A percentile compares a stretch with the other conserved stretches of the same genome.
Conservation (phyloP, 1,284 basidiomycete genomes). For the Agaricales sp. region DNA sequence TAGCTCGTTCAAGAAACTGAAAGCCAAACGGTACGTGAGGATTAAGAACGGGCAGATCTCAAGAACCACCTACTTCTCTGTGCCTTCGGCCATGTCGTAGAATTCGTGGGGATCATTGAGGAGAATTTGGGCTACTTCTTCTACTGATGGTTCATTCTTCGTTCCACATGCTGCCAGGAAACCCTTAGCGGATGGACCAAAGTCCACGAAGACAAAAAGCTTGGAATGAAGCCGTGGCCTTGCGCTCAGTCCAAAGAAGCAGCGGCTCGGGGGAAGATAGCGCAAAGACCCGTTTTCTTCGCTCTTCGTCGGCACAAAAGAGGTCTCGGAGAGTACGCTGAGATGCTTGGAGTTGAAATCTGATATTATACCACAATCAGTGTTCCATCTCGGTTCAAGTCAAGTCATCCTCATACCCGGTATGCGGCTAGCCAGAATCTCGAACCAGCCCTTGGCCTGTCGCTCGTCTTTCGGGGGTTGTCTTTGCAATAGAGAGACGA, state of each 20-base stretch:
- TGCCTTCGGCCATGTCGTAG: constrained; percentile 55
- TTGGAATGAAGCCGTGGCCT: constrained; percentile 58
- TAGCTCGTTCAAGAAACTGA: constrained; percentile 74
- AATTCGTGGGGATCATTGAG: constrained; percentile 60
- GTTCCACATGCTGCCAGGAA: constrained; percentile 88
- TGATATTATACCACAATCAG: neutral
- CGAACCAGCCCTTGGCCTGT: constrained; percentile 65
- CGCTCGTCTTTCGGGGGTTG: constrained; percentile 47
- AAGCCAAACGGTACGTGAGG: neutral
- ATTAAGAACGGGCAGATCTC: constrained; percentile 4
- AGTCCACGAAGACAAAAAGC: constrained; percentile 85
- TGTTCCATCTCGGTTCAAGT: neutral
- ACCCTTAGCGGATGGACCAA: constrained; percentile 72
- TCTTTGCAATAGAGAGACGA: constrained; percentile 56
- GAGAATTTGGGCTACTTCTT: constrained; percentile 63
- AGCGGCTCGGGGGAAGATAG: constrained; percentile 53
- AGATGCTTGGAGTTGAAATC: neutral
- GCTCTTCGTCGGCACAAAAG: constrained; percentile 42
- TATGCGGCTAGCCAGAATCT: constrained; percentile 66
- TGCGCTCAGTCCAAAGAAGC: constrained; percentile 51
- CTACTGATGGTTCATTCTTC: constrained; percentile 79
- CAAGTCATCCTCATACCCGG: constrained; percentile 33
- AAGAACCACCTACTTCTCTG: constrained; percentile 46
- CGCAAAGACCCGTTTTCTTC: constrained; percentile 22
- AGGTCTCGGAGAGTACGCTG: constrained; percentile 31